Base-by-base conservation (phyloP, 768 basidiomycete genomes). In the Psilocybe subaeruginosa region DNA sequence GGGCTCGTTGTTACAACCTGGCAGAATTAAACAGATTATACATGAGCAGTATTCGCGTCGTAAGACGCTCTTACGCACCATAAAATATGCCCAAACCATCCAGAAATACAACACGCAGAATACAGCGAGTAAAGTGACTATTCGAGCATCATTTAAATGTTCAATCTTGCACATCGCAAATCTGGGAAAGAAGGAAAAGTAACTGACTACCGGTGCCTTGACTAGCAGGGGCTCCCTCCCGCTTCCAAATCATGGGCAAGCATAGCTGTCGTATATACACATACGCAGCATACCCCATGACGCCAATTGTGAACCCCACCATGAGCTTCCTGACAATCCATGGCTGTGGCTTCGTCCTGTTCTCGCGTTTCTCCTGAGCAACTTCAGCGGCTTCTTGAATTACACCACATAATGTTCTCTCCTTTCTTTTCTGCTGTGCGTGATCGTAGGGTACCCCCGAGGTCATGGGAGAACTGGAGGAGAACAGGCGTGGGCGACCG, bases 251-350 rank as follows among this genome's bases (percentile, higher is more conserved):
- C 83, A 92, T 90, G 16, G 87, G 85, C 39, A 86, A 77, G 69
- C 88, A 90, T 6, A 95, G 80, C 56, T 87, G 75, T 0, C 81
- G 91, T 27, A 92, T 81, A 69, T 93, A 93, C 2, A 95, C 93
- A 71, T 96, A 97, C 27, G 73, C 78, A 3, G 87, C 70, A 73
- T 93, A 95, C 1, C 74, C 86, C 61, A 87, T 81, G 59, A 95
- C 77, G 0, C 78, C 88, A 19, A 83, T 14, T 0, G 86, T 82
- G 2, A 95, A 54, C 3, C 74, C 80, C 29, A 94, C 78, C 68
- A 87, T 78, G 37, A 91, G 66, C 77, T 95, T 95, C 72, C 82
- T 84, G 27, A 84, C 79, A 53, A 90, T 75, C 91, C 91, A 93
- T 57, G 91, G 88, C 61, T 90, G 90, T 0, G 85, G 83, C 61